Evolutionary conservation across 495 filamentous ascomycete species (phyloP), one percentile per base, ranked within the genome.

Genomic region (Aspergillus baeticus): DNA sequence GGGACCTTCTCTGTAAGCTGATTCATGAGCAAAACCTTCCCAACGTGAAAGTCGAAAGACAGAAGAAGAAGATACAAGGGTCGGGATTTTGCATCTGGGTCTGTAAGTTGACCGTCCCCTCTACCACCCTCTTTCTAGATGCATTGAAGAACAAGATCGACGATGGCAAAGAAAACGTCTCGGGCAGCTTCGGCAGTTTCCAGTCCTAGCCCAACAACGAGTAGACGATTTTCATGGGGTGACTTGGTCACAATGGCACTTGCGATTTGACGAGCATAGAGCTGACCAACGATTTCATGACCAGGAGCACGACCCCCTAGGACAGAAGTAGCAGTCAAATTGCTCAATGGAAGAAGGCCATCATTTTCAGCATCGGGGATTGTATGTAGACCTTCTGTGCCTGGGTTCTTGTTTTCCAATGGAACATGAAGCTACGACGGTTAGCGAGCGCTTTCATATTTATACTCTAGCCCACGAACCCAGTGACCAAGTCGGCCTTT

Each of bases 401-500:
- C 74, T 21, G 85, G 79, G 42, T 85, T 90, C 10, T 81, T 71
- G 26, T 84, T 83, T 47, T 84, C 85, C 37, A 97, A 82, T 4
- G 91, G 89, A 17, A 97, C 90, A 77, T 96, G 92, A 34, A 96
- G 80, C 92, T 97, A 54, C 34, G 49, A 46, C 6, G n/a, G 46
- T 69, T 54, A 69, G 64, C 63, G 44, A 54, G 31, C 51, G 18
- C 58, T 52, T 15, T 41, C 46, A 29, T 11, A 45, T 34, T 10
- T 10, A 5, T 50, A 43, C 54, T 48, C 38, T 35, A 22, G 34
- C 17, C n/a, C 23, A 76, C 76, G 58, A 67, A 96, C 92, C 94
- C 94, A 98, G 75, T 98, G 94, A 8, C 89, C 87, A 34, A 97
- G 75, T 59, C 89, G 81, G 37, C 93, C 94, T 55, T 83, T 81